Conservation (phyloP, 345 rosid species). For the Gynandropsis gynandra region DNA sequence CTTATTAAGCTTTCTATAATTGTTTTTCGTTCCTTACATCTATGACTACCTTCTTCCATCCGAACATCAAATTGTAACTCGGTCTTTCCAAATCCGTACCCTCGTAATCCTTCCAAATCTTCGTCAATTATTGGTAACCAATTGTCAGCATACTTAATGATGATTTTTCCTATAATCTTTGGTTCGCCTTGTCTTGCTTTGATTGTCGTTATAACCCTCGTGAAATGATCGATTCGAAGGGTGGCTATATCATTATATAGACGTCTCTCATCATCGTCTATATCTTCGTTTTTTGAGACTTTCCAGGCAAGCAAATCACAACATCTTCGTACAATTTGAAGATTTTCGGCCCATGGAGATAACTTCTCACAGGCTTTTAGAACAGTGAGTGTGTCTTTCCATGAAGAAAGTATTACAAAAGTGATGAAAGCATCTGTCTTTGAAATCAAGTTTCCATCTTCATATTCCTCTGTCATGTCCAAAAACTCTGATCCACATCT, state of each 20-base stretch:
- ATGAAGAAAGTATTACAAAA: constrained; percentile 62
- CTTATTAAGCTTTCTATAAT: constrained; percentile 68
- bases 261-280: constrained; percentile 32
- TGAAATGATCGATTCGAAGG: constrained; percentile 57
- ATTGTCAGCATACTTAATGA: constrained; percentile 53
- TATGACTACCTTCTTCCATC: constrained; percentile 33
- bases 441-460: constrained; percentile 70
- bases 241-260: constrained; percentile 48
- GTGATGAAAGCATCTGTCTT: constrained; percentile 82
- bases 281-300: constrained; percentile 46
- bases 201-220: constrained; percentile 55
- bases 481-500: constrained; percentile 79
- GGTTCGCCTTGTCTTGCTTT: constrained; percentile 50
- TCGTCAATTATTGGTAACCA: constrained; percentile 46
- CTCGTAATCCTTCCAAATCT: constrained; percentile 52
- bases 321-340: constrained; percentile 78
- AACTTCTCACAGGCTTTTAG: constrained; percentile 59
- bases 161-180: constrained; percentile 48
- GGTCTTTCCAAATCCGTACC: constrained; percentile 50
- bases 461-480: constrained; percentile 80
- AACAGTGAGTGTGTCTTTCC: constrained; percentile 73
- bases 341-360: constrained; percentile 88
- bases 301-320: constrained; percentile 79
- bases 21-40: constrained; percentile 44
- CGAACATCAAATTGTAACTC: constrained; percentile 52